These are phyloP conservation scores for Solanum okadae DNA, from an alignment of 257 asterid genomes.

Conservation along the genomic window DNA sequence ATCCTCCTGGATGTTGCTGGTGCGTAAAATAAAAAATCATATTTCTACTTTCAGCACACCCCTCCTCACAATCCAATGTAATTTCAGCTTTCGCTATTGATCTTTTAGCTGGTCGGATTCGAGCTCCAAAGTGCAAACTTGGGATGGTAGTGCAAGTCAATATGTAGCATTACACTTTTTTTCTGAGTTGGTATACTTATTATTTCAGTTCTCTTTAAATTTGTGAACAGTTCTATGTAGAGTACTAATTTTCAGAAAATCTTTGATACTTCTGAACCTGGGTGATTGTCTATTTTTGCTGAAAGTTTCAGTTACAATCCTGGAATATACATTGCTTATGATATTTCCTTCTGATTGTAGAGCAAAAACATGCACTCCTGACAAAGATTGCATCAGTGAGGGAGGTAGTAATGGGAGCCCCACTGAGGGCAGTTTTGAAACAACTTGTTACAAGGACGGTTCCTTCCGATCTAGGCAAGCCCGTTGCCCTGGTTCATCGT, in stretches of 20 bases:
- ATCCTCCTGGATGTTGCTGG: neutral
- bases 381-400: slow-evolving; percentile 78
- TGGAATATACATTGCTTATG: neutral
- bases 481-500: slow-evolving; percentile 79
- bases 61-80: neutral
- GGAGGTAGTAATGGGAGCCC: slow-evolving; percentile 94
- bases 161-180: neutral
- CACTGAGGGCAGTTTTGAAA: slow-evolving; percentile 65
- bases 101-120: neutral
- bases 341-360: slow-evolving; percentile 22
- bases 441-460: slow-evolving; percentile 57
- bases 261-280: neutral
- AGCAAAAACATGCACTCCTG: slow-evolving; percentile 51
- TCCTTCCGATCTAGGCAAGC: slow-evolving; percentile 46
- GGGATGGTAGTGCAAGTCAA: neutral
- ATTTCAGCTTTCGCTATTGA: neutral
- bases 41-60: neutral
- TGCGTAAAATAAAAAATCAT: neutral
- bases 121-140: neutral
- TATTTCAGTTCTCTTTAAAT: neutral
- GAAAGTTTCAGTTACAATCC: neutral
- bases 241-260: neutral
- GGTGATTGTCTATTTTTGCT: neutral
- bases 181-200: neutral
- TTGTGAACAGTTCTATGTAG: neutral